A percentile compares a stretch with the other conserved stretches of the same genome.
Evolutionary conservation across 495 filamentous ascomycete species (phyloP).

Genomic region (Talaromyces wortmannii): DNA sequence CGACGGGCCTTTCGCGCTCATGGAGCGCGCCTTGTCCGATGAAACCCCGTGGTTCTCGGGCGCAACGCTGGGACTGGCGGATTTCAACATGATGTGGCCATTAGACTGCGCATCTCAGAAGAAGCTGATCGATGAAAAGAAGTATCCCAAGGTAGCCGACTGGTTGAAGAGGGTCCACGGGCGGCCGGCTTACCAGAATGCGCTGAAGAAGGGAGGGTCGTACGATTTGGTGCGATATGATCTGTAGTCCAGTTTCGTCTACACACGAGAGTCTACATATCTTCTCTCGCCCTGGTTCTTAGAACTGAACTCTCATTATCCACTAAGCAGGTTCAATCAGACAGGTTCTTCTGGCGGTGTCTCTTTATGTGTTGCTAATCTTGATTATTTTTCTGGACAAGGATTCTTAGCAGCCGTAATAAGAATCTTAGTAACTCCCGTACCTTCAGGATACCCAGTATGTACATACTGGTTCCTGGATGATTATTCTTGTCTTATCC

Average conservation of each 20-base stretch:
- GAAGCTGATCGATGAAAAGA: slow-evolving; percentile 11
- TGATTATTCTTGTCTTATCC: too few relatives aligned
- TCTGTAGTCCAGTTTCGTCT: background rate
- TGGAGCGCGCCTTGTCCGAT: slow-evolving; percentile 4
- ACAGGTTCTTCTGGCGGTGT: too few relatives aligned
- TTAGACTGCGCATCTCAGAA: slow-evolving; percentile 5
- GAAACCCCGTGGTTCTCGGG: slow-evolving; percentile 7
- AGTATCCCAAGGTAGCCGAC: slow-evolving; percentile 16
- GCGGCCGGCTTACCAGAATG: slow-evolving; percentile 19
- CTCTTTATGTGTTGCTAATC: too few relatives aligned
- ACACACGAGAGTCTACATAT: too few relatives aligned
- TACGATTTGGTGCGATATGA: slow-evolving; percentile 7
- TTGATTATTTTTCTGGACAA: too few relatives aligned
- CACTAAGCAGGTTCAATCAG: too few relatives aligned
- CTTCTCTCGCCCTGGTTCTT: too few relatives aligned
- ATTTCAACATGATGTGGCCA: slow-evolving; percentile 5
- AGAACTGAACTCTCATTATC: too few relatives aligned
- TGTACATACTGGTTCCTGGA: too few relatives aligned
- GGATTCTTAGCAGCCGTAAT: too few relatives aligned
- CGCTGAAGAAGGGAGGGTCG: slow-evolving; percentile 18
- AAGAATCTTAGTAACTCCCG: too few relatives aligned
- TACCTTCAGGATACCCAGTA: too few relatives aligned
- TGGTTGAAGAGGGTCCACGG: slow-evolving; percentile 18
- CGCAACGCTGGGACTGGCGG: slow-evolving; percentile 1
- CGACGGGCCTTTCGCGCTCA: slow-evolving; percentile 3